Evolutionary conservation across 768 basidiomycete species (phyloP).

Genomic region (Lenzites betulinus): DNA sequence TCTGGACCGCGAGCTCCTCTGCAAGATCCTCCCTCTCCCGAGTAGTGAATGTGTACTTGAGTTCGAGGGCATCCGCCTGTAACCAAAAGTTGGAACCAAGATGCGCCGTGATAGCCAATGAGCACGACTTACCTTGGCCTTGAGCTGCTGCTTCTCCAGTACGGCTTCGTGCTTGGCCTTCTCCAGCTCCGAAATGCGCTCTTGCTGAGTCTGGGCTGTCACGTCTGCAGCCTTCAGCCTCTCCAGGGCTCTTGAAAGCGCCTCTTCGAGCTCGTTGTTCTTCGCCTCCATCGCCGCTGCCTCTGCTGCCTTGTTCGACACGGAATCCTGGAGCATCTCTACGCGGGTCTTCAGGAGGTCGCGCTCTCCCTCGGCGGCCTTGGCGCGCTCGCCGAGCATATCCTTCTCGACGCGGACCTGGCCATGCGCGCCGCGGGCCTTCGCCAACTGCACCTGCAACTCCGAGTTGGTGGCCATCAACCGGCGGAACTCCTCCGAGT

Average conservation of each 20-base stretch:
- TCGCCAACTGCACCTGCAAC: constrained; percentile 69
- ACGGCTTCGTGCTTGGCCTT: constrained; percentile 54
- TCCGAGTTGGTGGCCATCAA: constrained; percentile 57
- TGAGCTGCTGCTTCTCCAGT: constrained; percentile 58
- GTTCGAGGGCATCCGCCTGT: constrained; percentile 63
- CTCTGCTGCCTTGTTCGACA: constrained; percentile 48
- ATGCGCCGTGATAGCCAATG: neutral
- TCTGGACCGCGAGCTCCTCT: constrained; percentile 53
- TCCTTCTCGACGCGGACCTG: constrained; percentile 86
- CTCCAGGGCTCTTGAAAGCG: constrained; percentile 70
- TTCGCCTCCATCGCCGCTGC: constrained; percentile 47
- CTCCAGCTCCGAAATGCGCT: constrained; percentile 65
- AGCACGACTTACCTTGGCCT: constrained; percentile 53
- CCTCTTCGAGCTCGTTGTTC: constrained; percentile 68
- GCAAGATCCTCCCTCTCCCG: constrained; percentile 64
- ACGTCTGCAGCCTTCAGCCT: constrained; percentile 76
- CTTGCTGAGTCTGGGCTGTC: constrained; percentile 57
- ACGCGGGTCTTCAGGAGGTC: constrained; percentile 58
- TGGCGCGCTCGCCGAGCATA: constrained; percentile 61
- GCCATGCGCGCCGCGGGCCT: constrained; percentile 76
- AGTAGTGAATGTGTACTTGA: constrained; percentile 54
- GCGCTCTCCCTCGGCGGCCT: constrained; percentile 61
- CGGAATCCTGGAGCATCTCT: constrained; percentile 52
- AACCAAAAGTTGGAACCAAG: neutral
- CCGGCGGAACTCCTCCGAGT: constrained; percentile 71